These are phyloP conservation scores for Babesia gibsoni DNA, from an alignment of 169 alveolate genomes.

Conservation along the genomic window DNA sequence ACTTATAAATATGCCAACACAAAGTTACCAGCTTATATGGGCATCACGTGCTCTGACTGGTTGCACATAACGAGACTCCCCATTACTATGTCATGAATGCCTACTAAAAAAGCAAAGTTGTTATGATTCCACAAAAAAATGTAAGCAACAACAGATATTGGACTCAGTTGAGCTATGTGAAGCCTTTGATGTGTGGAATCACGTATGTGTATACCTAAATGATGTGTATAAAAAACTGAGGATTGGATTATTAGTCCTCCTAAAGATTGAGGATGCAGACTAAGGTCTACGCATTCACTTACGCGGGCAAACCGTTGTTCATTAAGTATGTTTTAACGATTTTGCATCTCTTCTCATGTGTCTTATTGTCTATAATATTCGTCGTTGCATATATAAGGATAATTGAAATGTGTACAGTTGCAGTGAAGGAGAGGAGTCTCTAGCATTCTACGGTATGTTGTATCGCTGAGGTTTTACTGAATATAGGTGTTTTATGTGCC, in stretches of 20 bases:
- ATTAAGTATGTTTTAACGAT: conserved; percentile 31
- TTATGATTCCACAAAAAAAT: too few species aligned
- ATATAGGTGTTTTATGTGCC: conserved; percentile 57
- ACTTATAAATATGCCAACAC: too few species aligned
- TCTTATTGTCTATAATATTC: neutral
- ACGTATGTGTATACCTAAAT: too few species aligned
- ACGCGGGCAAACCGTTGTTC: conserved; percentile 66
- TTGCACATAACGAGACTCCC: too few species aligned
- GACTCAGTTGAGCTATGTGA: too few species aligned
- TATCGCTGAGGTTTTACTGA: neutral
- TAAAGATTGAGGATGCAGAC: conserved; percentile 7
- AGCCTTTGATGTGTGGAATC: too few species aligned
- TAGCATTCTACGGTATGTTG: conserved; percentile 58
- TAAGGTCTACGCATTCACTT: conserved; percentile 61
- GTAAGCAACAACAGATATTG: too few species aligned
- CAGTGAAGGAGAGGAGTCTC: conserved; percentile 56
- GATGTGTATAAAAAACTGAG: too few species aligned
- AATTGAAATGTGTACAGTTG: conserved; percentile 19
- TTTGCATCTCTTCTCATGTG: neutral
- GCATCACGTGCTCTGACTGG: too few species aligned
- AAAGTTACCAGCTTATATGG: too few species aligned
- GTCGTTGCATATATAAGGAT: neutral
- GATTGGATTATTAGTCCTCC: neutral
- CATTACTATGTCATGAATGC: too few species aligned
- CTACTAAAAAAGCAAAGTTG: too few species aligned